Conservation (phyloP, 208 protist species). For the Polymyxa betae region DNA sequence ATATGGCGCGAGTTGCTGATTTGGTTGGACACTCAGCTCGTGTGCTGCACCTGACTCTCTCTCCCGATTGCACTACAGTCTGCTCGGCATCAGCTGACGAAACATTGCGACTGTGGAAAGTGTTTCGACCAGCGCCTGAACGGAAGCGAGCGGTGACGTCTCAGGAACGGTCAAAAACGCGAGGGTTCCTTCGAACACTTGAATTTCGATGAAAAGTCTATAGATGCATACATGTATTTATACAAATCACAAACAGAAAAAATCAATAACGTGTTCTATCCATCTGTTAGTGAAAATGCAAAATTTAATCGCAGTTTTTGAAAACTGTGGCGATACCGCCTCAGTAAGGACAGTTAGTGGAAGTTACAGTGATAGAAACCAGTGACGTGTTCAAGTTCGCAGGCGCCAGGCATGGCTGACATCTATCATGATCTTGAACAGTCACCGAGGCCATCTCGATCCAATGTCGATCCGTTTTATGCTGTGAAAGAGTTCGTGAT, state of each 20-base stretch:
- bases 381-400: too few relatives aligned
- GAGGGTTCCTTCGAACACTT: neutral
- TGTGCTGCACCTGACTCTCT: constrained; percentile 92
- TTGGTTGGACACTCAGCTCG: constrained; percentile 94
- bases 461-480: neutral
- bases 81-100: constrained; percentile 78
- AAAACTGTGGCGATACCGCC: too few relatives aligned
- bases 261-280: too few relatives aligned
- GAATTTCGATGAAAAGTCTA: too few relatives aligned
- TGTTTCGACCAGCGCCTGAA: constrained; percentile 57
- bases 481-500: neutral
- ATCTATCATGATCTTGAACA: neutral
- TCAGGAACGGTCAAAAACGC: neutral
- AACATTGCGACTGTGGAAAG: constrained; percentile 85
- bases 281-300: too few relatives aligned
- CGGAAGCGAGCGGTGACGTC: neutral
- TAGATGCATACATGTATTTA: too few relatives aligned
- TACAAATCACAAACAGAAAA: too few relatives aligned
- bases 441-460: neutral
- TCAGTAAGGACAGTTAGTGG: too few relatives aligned
- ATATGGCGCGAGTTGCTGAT: constrained; percentile 91
- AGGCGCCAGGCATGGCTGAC: neutral
- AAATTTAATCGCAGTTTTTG: too few relatives aligned
- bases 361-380: too few relatives aligned
- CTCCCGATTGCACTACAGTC: constrained; percentile 93